phyloP scores from a whole-genome alignment of 2,329 filamentous ascomycete genomes.

The Lachnellula cervina region DNA sequence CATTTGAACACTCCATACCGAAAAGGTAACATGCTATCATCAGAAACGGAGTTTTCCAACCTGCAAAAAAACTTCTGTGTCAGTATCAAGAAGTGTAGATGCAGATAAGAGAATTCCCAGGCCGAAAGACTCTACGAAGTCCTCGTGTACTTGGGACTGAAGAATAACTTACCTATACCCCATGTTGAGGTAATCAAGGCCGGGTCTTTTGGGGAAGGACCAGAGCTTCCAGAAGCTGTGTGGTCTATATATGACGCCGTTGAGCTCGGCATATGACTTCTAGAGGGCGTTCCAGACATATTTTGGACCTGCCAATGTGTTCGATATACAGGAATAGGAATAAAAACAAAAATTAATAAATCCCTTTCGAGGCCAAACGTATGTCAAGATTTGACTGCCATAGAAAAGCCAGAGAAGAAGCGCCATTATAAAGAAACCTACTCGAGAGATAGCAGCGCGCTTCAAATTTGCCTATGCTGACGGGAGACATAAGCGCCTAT shows the following conservation, averaged over 20 bases:
- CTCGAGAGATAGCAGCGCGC: not conserved
- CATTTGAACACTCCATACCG: slow-evolving; percentile 6
- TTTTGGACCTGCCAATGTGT: not conserved
- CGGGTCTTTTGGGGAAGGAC: slow-evolving; percentile 8
- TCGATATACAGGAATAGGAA: not conserved
- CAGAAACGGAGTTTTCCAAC: slow-evolving; percentile 21
- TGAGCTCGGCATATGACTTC: not conserved
- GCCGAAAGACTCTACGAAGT: not conserved
- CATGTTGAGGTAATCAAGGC: slow-evolving; percentile 14
- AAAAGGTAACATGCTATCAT: slow-evolving; percentile 17
- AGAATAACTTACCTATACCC: not conserved
- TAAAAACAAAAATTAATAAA: not conserved
- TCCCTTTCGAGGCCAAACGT: not conserved
- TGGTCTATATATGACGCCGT: not conserved
- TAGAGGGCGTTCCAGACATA: not conserved
- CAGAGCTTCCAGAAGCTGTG: not conserved
- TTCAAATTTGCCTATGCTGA: not conserved
- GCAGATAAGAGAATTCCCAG: too few species aligned
- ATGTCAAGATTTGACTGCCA: not conserved
- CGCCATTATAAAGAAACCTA: not conserved
- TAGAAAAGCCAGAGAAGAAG: not conserved
- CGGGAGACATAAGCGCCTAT: not conserved
- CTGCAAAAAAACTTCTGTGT: not conserved
- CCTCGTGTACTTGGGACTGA: too few species aligned
- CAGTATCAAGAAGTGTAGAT: too few species aligned